Evolutionary conservation across 345 rosid genomes (phyloP), one percentile per base, ranked within the genome.

Genomic region (Camelina neglecta): DNA sequence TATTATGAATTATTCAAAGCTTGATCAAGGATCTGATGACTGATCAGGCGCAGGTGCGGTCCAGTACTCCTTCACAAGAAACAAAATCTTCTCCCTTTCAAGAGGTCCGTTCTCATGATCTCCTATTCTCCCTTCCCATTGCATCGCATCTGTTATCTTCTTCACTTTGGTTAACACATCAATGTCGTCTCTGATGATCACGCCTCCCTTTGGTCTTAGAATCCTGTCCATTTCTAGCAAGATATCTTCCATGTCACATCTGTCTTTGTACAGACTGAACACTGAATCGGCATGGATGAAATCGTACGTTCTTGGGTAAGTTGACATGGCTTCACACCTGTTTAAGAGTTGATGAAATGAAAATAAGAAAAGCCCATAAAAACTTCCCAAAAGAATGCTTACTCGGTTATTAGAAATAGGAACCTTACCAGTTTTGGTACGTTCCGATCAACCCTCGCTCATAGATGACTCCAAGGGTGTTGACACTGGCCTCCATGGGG

Each of bases 241-340:
- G 4, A 94, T 87, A 23, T 90, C 89, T 64, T 85, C 86, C 87
- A 86, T 85, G 24, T 89, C 89, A 66, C 99, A 94, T 75, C 97
- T 66, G 50, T 80, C 83, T 68, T 81, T 73, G 70, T 90, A 90
- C 24, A 92, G 81, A 65, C 81, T 90, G 74, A 94, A 90, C 53
- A 94, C 66, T 6, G 93, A 87, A 73, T 84, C 86, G 0, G 90
- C 97, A 63, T 94, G 98, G 50, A 94, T 84, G 54, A 92, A 86
- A 67, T 92, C 98, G 53, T 90, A 92, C 12, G 98, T 94, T 64
- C 98, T 86, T 13, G 98, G 98, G 80, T 92, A 94, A n/a, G 96
- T 94, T 41, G 98, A 94, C 98, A 94, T 89, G n/a, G 98, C 97
- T 79, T 94, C 83, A 45, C 83, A 80, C 83, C 83, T 80, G 64